Conservation (phyloP, 1,284 basidiomycete genomes). For the Calocybe gambosa region DNA sequence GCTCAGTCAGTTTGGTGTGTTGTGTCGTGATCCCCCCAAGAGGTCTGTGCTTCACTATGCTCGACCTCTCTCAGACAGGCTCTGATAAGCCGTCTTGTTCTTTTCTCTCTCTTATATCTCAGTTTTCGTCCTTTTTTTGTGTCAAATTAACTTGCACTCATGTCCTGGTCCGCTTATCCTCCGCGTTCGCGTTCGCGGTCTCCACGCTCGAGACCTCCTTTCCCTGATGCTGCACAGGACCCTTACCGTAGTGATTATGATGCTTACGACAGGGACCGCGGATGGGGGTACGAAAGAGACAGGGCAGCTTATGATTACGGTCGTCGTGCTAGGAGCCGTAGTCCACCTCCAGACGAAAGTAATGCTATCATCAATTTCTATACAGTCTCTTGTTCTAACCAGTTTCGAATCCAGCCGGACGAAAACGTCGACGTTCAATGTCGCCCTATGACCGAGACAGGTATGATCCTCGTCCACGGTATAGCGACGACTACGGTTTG, state of each 20-base stretch:
- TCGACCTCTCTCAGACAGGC: slow-evolving; percentile 63
- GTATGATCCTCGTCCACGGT: slow-evolving; percentile 75
- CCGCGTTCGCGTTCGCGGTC: slow-evolving; percentile 78
- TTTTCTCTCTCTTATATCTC: slow-evolving; percentile 50
- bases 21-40: slow-evolving; percentile 57
- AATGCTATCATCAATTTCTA: slow-evolving; percentile 14
- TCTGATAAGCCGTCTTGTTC: slow-evolving; percentile 62
- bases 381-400: neutral
- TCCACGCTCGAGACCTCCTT: slow-evolving; percentile 53
- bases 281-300: slow-evolving; percentile 64
- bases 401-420: slow-evolving; percentile 34
- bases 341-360: slow-evolving; percentile 61
- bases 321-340: slow-evolving; percentile 68
- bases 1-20: slow-evolving; percentile 36
- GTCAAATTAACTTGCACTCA: no score
- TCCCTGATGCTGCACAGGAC: slow-evolving; percentile 50
- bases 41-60: slow-evolving; percentile 89
- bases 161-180: slow-evolving; percentile 55
- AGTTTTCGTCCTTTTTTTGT: slow-evolving; percentile 36
- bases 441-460: slow-evolving; percentile 83
- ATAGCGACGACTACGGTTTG: slow-evolving; percentile 75
- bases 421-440: slow-evolving; percentile 78
- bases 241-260: slow-evolving; percentile 63
- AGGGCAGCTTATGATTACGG: slow-evolving; percentile 56
- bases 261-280: slow-evolving; percentile 62